Evolutionary conservation across 192 early-diverging fungal species (phyloP), one percentile per base, ranked within the genome.

Genomic region (Gamsiella multidivaricata): DNA sequence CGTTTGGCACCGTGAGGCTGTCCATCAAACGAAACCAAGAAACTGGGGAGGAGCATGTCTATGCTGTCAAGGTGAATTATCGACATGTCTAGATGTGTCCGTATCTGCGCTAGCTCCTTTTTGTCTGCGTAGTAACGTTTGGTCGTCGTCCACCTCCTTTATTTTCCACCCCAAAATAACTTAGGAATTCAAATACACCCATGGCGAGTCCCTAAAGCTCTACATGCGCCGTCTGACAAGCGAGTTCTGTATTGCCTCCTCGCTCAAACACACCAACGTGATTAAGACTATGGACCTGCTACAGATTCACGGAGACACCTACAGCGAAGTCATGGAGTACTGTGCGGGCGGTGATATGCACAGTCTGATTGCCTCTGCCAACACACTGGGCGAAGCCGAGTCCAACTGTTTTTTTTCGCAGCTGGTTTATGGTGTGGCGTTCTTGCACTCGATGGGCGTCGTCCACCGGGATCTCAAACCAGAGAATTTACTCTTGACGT

Each of bases 241-340:
- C 31, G 94, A 95, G 64, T 96, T 95, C 69, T 94, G 93, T 69
- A 96, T 96, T 60, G 84, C 87, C 6, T 93, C 91, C 11, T 88
- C 89, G 2, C 75, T 96, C 5, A 82, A 92, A 41, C 93, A 94
- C 68, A 72, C 81, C 49, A 93, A 96, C 59, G 86, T 96, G 22
- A 89, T 96, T 46, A 67, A 89, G 51, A 95, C 91, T 1, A 72
- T 94, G 20, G 94, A 96, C 73, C 80, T 96, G 47, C 61, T 89
- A n/a, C 88, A 85, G 34, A 84, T 91, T 20, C 90, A 89, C 32
- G 91, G 92, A 31, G 86, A 86, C 31, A 80, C 84, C 26, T 89
- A 84, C 39, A 83, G 82, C 18, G 84, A 89, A 61, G 92, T 96
- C n/a, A 94, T 96, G 92, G 94, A 96, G 64, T 96, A 90, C 78